Evolutionary conservation across 306 rosid genomes (phyloP), one percentile per base, ranked within the genome.

Genomic region (Neltuma alba): DNA sequence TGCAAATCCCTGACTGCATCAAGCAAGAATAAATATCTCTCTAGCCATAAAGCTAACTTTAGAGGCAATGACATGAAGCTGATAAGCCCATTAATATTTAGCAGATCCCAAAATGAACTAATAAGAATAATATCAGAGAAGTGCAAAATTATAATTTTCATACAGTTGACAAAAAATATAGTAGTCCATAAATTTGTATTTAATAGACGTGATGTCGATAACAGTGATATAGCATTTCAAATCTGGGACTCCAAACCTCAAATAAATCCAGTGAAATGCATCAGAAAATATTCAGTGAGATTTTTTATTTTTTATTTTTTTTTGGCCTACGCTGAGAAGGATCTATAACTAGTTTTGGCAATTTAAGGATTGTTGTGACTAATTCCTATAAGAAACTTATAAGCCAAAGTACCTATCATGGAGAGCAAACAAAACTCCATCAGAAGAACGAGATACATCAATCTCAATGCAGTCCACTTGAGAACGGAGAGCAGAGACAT

Each of bases 1-100:
- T 94, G 98, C 92, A 94, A 92, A 89, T 94, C 98, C 97, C 98
- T 94, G 98, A 91, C 97, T 91, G 93, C 86, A 82, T 73, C 83
- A 88, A 78, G 76, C 78, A 79, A 85, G 78, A 86, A 90, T 87
- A 81, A 90, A 84, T 80, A 86, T 81, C 89, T 82, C 76, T 85
- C 83, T 58, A 70, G 57, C 71, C 76, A n/a, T n/a, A n/a, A n/a
- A n/a, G n/a, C n/a, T n/a, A n/a, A n/a, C n/a, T n/a, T n/a, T n/a
- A n/a, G n/a, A 61, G 25, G 41, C 30, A 40, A 45, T 41, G 33
- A 77, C 57, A 10, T 77, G 18, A 63, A 40, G 65, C 10, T 37
- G 8, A 36, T 21, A 57, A 36, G 38, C 38, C 54, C 57, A 55
- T 38, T 74, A 7, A 28, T 38, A 47, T 42, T 12, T 2, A 8